Conservation (phyloP, 495 filamentous ascomycete genomes). For the Penicillium fimorum region DNA sequence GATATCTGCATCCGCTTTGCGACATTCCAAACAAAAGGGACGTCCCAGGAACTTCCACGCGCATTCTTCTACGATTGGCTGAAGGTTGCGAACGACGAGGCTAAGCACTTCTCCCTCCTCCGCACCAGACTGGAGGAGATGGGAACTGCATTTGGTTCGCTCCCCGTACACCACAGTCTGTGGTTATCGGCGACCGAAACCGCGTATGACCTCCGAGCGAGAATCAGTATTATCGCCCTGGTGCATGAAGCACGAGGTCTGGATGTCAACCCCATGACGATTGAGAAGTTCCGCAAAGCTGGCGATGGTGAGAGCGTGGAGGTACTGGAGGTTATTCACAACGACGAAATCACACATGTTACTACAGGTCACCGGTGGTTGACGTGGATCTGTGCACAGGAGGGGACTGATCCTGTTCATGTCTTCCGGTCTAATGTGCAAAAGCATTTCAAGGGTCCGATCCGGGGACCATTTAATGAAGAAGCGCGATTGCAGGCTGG, state of each 20-base stretch:
- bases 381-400: slow-evolving; percentile 52
- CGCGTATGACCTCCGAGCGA: slow-evolving; percentile 47
- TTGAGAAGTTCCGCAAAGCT: slow-evolving; percentile 51
- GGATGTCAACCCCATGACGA: slow-evolving; percentile 55
- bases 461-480: slow-evolving; percentile 51
- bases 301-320: slow-evolving; percentile 46
- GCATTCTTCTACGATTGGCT: slow-evolving; percentile 56
- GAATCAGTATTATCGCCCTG: slow-evolving; percentile 53
- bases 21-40: slow-evolving; percentile 41
- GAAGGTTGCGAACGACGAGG: slow-evolving; percentile 54
- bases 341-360: slow-evolving; percentile 57
- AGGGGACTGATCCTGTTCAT: slow-evolving; percentile 49
- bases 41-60: slow-evolving; percentile 38
- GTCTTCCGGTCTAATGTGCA: slow-evolving; percentile 51
- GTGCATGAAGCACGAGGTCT: slow-evolving; percentile 54
- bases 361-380: slow-evolving; percentile 54
- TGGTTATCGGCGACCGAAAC: slow-evolving; percentile 50
- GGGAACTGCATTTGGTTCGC: slow-evolving; percentile 48
- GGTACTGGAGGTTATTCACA: slow-evolving; percentile 48
- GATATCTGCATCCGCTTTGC: slow-evolving; percentile 55
- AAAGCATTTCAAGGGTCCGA: slow-evolving; percentile 46
- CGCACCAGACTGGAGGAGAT: slow-evolving; percentile 50
- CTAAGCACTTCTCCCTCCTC: slow-evolving; percentile 54
- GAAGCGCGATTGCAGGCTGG: slow-evolving; percentile 50
- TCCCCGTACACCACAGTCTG: slow-evolving; percentile 52